A percentile compares a stretch with the other conserved stretches of the same genome.
phyloP scores from a whole-genome alignment of 768 basidiomycete genomes.

The Neoboletus subvelutipes region DNA sequence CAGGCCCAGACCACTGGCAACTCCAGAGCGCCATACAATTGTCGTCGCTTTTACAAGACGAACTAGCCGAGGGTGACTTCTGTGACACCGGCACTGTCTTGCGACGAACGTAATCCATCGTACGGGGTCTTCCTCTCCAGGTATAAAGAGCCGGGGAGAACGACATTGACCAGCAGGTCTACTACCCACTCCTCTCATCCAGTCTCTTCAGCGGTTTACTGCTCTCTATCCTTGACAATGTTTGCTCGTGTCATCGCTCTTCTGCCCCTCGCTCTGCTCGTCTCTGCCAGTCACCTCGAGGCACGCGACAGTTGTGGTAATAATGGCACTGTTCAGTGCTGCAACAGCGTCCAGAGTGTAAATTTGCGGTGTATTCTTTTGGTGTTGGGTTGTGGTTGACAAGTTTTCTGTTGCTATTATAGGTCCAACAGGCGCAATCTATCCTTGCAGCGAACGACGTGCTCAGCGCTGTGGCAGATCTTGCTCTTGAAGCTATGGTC shows the following conservation, averaged over 20 bases:
- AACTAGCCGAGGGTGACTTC: neutral
- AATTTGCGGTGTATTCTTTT: neutral
- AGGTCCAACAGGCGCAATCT: neutral
- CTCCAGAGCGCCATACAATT: neutral
- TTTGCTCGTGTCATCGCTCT: slow-evolving; percentile 20
- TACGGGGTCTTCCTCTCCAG: neutral
- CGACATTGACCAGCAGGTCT: neutral
- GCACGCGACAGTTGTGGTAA: slow-evolving; percentile 2
- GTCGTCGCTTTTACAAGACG: neutral
- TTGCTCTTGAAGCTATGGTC: fast-evolving
- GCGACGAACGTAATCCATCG: slow-evolving; percentile 3
- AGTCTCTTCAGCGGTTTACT: no score
- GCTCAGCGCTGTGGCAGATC: no score
- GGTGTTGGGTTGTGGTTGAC: no score
- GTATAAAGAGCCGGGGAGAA: slow-evolving; percentile 9
- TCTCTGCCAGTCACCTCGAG: slow-evolving; percentile 4
- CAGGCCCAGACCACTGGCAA: neutral
- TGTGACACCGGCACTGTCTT: neutral
- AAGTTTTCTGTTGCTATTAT: no score
- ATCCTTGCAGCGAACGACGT: no score
- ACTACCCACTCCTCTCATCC: neutral
- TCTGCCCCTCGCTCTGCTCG: slow-evolving; percentile 18
- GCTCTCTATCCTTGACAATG: slow-evolving; percentile 5
- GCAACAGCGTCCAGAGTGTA: slow-evolving; percentile 8
- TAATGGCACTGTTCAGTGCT: slow-evolving; percentile 12